These are phyloP conservation scores for Aureobasidium sp. DNA, from an alignment of 2,329 filamentous ascomycete species.

Conservation along the genomic window DNA sequence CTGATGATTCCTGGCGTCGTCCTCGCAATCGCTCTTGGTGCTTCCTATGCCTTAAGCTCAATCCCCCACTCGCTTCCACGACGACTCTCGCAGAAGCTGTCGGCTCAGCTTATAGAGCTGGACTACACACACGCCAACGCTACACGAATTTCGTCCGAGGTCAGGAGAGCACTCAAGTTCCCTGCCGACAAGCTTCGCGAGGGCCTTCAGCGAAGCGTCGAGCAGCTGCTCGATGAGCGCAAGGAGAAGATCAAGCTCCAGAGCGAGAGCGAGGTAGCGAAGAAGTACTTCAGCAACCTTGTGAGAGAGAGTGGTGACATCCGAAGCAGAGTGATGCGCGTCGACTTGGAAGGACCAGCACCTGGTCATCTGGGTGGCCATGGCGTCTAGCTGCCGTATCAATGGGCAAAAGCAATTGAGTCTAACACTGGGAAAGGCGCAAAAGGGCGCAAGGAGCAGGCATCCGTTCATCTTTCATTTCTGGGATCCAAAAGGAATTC, in stretches of 20 bases:
- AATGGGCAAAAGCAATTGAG: not conserved
- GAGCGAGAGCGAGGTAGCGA: conserved; percentile 74
- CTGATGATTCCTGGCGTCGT: conserved; percentile 74
- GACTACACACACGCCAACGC: conserved; percentile 93
- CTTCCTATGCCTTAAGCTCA: conserved; percentile 73
- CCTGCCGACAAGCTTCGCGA: conserved; percentile 81
- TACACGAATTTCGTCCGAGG: conserved; percentile 71
- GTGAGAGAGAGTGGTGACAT: conserved; percentile 53
- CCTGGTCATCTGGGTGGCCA: conserved; percentile 26
- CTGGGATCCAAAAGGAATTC: not conserved
- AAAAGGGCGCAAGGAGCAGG: conserved; percentile 3
- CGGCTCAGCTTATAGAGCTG: conserved; percentile 66
- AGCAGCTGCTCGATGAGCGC: conserved; percentile 64
- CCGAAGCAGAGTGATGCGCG: conserved; percentile 39
- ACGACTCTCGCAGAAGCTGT: conserved; percentile 77
- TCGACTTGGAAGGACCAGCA: conserved; percentile 46
- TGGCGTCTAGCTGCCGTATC: conserved; percentile 7
- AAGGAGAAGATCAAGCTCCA: conserved; percentile 77
- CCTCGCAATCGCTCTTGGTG: conserved; percentile 63
- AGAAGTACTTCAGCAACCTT: conserved; percentile 84
- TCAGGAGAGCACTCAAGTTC: conserved; percentile 79
- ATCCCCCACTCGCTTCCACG: conserved; percentile 85
- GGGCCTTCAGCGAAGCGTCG: conserved; percentile 73
- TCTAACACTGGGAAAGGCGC: not conserved
- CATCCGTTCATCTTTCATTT: conserved; percentile 1